A percentile compares a stretch with the other conserved stretches of the same genome.
phyloP scores from a whole-genome alignment of 2,329 filamentous ascomycete species.

The Camptophora hylomeconis region DNA sequence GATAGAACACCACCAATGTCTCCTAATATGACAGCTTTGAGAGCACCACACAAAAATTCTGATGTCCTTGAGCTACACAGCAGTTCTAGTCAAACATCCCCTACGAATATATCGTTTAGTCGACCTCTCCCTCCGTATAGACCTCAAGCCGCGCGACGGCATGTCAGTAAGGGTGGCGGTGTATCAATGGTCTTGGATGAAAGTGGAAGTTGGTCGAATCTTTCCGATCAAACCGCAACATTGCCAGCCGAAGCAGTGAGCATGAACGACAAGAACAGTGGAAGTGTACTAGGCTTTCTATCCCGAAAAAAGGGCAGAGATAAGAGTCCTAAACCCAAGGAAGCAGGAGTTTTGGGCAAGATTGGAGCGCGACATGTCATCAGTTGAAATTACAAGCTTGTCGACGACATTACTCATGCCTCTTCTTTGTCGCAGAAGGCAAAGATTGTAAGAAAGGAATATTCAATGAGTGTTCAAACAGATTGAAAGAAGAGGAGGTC shows the following conservation, averaged over 20 bases:
- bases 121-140: constrained; percentile 23
- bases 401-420: too few species aligned
- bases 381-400: constrained; percentile 45
- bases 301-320: constrained; percentile 80
- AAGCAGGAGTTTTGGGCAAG: constrained; percentile 85
- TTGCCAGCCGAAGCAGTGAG: constrained; percentile 49
- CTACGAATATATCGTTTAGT: constrained; percentile 26
- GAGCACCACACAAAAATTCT: too few species aligned
- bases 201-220: constrained; percentile 78
- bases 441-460: too few species aligned
- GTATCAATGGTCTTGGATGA: constrained; percentile 86
- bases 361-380: constrained; percentile 80
- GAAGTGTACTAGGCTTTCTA: constrained; percentile 76
- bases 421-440: too few species aligned
- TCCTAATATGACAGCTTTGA: constrained; percentile 10
- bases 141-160: constrained; percentile 44
- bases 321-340: constrained; percentile 85
- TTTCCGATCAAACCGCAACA: constrained; percentile 71
- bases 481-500: too few species aligned
- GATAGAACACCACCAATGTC: constrained; percentile 17
- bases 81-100: constrained; percentile 18
- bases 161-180: constrained; percentile 66
- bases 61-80: too few species aligned
- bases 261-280: constrained; percentile 31
- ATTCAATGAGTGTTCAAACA: too few species aligned